Conservation (phyloP, 1,139 yeast genomes). For the Blastobotrys elegans region DNA sequence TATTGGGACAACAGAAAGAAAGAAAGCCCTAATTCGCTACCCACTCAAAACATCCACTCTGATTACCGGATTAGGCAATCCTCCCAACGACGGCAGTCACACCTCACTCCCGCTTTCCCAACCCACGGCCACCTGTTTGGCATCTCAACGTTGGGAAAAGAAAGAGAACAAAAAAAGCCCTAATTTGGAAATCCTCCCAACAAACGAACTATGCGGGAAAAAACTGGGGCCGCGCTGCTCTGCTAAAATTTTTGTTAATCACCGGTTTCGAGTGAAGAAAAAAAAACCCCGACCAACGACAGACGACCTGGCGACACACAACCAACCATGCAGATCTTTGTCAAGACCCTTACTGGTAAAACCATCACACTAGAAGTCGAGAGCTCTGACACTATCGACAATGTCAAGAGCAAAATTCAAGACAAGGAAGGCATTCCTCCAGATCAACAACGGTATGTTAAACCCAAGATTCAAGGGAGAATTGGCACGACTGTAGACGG, state of each 20-base stretch:
- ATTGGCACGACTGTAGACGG: too few species aligned
- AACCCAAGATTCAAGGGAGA: slow-evolving; percentile 16
- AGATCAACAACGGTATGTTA: slow-evolving; percentile 67
- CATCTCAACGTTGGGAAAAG: too few species aligned
- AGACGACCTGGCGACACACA: background rate
- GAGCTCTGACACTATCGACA: slow-evolving; percentile 91
- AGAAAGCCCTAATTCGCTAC: background rate
- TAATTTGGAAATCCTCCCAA: too few species aligned
- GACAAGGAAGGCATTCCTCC: slow-evolving; percentile 96
- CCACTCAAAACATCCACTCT: too few species aligned
- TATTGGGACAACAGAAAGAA: too few species aligned
- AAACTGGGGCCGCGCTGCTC: background rate
- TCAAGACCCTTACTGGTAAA: slow-evolving; percentile 72
- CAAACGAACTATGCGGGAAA: too few species aligned
- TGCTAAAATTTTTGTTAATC: background rate
- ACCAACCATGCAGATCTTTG: slow-evolving; percentile 41
- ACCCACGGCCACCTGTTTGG: background rate
- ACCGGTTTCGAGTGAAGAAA: background rate
- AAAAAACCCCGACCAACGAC: background rate
- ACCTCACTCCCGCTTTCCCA: too few species aligned
- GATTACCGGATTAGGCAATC: background rate
- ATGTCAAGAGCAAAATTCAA: slow-evolving; percentile 88
- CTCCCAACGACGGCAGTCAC: background rate
- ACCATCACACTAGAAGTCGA: slow-evolving; percentile 90
- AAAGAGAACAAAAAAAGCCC: background rate